phyloP scores from a whole-genome alignment of 352 stramenopile species.

The Saprolegnia diclina region DNA sequence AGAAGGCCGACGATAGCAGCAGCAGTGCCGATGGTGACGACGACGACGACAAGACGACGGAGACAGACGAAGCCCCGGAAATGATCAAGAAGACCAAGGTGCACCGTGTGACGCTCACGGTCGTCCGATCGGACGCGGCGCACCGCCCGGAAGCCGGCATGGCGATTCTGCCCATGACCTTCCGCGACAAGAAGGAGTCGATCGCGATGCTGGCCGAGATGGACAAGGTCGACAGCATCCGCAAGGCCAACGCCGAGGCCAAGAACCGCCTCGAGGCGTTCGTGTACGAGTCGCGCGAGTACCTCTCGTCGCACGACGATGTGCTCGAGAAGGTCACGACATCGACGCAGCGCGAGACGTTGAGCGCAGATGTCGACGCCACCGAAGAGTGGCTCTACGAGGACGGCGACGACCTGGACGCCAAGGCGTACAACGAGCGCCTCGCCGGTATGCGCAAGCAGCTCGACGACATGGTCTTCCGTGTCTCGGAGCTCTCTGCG shows the following conservation, averaged over 20 bases:
- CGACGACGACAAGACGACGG: conserved; percentile 39
- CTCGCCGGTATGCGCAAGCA: conserved; percentile 70
- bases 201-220: conserved; percentile 62
- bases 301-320: conserved; percentile 67
- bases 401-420: conserved; percentile 83
- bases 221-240: conserved; percentile 61
- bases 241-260: conserved; percentile 63
- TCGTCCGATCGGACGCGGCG: conserved; percentile 34
- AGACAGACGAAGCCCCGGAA: conserved; percentile 41
- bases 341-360: conserved; percentile 79
- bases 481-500: conserved; percentile 76
- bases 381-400: conserved; percentile 93
- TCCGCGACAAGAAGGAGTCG: conserved; percentile 54
- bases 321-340: conserved; percentile 69
- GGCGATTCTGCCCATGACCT: conserved; percentile 61
- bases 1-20: conserved; percentile 47
- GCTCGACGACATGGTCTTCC: conserved; percentile 86
- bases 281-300: conserved; percentile 91
- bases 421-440: conserved; percentile 83
- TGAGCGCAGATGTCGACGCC: conserved; percentile 65
- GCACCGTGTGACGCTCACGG: conserved; percentile 67
- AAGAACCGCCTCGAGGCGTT: conserved; percentile 92
- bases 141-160: conserved; percentile 30
- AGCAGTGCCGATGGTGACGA: conserved; percentile 41
- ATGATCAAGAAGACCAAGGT: conserved; percentile 88